Evolutionary conservation across 441 rosid species (phyloP).

Genomic region (Croton setiger): DNA sequence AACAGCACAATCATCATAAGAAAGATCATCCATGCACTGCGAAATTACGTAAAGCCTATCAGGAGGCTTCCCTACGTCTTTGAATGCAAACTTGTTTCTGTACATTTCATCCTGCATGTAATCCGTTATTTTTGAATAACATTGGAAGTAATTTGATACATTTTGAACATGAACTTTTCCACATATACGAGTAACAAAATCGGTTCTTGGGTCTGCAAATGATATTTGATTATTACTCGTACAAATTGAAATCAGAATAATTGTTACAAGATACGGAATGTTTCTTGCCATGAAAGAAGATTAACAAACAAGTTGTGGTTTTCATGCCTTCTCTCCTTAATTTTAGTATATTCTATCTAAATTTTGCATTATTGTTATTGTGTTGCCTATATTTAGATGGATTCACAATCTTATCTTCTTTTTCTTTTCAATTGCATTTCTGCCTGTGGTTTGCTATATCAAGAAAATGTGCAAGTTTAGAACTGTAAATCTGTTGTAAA

Average conservation of each 20-base stretch:
- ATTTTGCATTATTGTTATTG: background rate
- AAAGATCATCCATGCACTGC: conserved; percentile 55
- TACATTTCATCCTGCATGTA: conserved; percentile 30
- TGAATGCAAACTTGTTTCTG: conserved; percentile 30
- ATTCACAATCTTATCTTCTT: too few species aligned
- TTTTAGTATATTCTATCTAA: background rate
- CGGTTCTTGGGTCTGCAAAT: conserved; percentile 29
- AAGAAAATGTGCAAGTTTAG: background rate
- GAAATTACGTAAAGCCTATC: conserved; percentile 33
- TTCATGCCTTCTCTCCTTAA: background rate
- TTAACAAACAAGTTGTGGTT: background rate
- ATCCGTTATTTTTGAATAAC: conserved; percentile 22
- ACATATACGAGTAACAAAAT: conserved; percentile 35
- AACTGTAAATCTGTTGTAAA: background rate
- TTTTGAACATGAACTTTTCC: conserved; percentile 24
- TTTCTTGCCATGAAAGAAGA: conserved; percentile 21
- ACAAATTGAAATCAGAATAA: background rate
- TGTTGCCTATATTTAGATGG: conserved; percentile 5
- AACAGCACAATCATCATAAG: conserved; percentile 31
- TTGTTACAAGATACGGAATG: background rate
- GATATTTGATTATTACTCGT: background rate
- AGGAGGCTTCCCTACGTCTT: conserved; percentile 37
- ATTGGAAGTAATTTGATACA: conserved; percentile 23
- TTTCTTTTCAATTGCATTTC: background rate
- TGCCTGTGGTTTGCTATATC: conserved; percentile 2